Conservation (phyloP, 768 basidiomycete species). For the Leccinum disarticulatum region DNA sequence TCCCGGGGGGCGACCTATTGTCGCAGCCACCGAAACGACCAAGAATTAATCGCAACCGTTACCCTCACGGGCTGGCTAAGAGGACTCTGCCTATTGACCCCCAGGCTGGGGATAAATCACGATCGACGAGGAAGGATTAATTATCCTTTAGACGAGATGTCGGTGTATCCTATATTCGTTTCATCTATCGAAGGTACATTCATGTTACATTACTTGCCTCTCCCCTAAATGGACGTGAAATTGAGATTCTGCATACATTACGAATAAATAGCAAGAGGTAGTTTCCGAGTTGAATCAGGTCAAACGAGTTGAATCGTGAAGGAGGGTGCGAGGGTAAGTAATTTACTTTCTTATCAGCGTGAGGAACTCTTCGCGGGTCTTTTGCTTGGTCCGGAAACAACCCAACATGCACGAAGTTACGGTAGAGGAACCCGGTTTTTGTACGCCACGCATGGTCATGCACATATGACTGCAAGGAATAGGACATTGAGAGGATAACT, state of each 20-base stretch:
- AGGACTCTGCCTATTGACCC: slow-evolving; percentile 64
- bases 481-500: slow-evolving; percentile 12
- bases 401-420: slow-evolving; percentile 98
- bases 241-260: slow-evolving; percentile 19
- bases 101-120: slow-evolving; percentile 55
- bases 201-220: slow-evolving; percentile 19
- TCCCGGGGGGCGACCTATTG: slow-evolving; percentile 37
- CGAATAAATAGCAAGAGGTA: slow-evolving; percentile 25
- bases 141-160: slow-evolving; percentile 3
- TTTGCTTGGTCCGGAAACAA: slow-evolving; percentile 97
- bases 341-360: slow-evolving; percentile 65
- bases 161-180: slow-evolving; percentile 12
- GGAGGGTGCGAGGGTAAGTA: background rate
- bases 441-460: slow-evolving; percentile 99
- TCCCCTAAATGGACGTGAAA: slow-evolving; percentile 10
- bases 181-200: slow-evolving; percentile 8
- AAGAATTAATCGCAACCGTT: slow-evolving; percentile 56
- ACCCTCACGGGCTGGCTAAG: slow-evolving; percentile 51
- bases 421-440: slow-evolving; percentile 95
- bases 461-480: slow-evolving; percentile 74
- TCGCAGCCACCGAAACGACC: slow-evolving; percentile 57
- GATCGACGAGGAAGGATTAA: slow-evolving; percentile 55
- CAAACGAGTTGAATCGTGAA: slow-evolving; percentile 51
- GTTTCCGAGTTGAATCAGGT: slow-evolving; percentile 35
- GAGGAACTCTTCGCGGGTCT: slow-evolving; percentile 96